Base-by-base conservation (phyloP, 108 stramenopile genomes). In the Poteriospumella lacustris region DNA sequence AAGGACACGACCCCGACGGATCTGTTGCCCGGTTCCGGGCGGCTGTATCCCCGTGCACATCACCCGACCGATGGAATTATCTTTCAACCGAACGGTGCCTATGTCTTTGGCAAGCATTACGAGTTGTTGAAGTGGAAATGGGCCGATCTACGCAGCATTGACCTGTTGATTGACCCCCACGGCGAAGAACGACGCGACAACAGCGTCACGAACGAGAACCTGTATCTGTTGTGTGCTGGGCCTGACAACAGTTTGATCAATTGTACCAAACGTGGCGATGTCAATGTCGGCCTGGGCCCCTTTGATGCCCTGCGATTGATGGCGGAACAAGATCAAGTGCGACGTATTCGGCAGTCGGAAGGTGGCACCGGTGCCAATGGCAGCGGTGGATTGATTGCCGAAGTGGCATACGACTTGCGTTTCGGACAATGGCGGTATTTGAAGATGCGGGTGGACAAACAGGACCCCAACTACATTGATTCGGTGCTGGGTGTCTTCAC, bases 121-220 rank as follows among this genome's bases (percentile, higher is more conserved):
- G 83, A 90, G 56, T 75, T 97, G 40, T 79, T 97, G 41, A 97
- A 97, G 82, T 97, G 96, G 96, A 97, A 97, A 79, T 97, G 94
- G 85, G 79, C 91, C 28, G 96, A 97, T 44, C 41, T 73, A 33
- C 44, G 44, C 12, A 29, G n/a, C 9, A 24, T 73, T 52, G 70
- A 73, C 42, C 12, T 73, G 47, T 3, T 26, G 31, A 24, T 73
- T 44, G n/a, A 39, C 9, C 28, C 26, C 36, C 9, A 38, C 36
- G 41, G 41, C 36, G 31, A 73, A 5, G 19, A 68, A 19, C 24
- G 24, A 24, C 24, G 52, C 24, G 36, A 40, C 24, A 68, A 39
- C 19, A 39, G 36, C 24, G 19, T 68, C 15, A 68, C 15, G 19
- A 39, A 40, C 19, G 19, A 68, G 15, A 68, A 68, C 24, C 9